These are phyloP conservation scores for Lactarius hatsudake DNA, from an alignment of 768 basidiomycete species.

Conservation along the genomic window DNA sequence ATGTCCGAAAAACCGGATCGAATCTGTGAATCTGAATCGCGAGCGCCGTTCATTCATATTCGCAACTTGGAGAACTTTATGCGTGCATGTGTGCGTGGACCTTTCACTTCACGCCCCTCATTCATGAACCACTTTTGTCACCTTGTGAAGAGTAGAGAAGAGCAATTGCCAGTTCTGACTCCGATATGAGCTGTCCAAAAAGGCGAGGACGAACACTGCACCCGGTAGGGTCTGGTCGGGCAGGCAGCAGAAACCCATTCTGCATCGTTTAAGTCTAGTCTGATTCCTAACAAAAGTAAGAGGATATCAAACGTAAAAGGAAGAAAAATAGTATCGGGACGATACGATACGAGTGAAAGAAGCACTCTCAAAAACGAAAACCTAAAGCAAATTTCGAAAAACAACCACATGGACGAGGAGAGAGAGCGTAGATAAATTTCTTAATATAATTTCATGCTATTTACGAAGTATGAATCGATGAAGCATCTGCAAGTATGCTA, in stretches of 20 bases:
- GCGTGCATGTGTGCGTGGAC: not conserved
- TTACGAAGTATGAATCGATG: not conserved
- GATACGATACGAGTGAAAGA: not conserved
- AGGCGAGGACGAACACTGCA: not conserved
- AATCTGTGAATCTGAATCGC: not conserved
- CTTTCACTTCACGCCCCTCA: not conserved
- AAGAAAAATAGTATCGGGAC: not conserved
- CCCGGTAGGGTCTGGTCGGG: not conserved
- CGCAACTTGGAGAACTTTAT: not conserved
- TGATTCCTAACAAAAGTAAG: not conserved
- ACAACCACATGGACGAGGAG: not conserved
- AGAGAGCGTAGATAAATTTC: not conserved
- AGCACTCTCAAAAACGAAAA: not conserved
- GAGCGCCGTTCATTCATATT: not conserved
- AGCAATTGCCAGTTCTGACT: not conserved
- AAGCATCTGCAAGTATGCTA: not conserved
- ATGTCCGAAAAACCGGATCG: not conserved
- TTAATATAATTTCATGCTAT: not conserved
- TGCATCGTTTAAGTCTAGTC: not conserved
- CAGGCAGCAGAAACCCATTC: not conserved
- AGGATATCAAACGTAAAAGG: not conserved
- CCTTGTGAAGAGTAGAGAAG: not conserved
- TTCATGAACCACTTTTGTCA: not conserved
- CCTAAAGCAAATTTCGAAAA: not conserved
- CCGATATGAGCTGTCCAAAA: not conserved